These are phyloP conservation scores for Diaporthe sp. DNA, from an alignment of 2,329 filamentous ascomycete species.

Conservation along the genomic window DNA sequence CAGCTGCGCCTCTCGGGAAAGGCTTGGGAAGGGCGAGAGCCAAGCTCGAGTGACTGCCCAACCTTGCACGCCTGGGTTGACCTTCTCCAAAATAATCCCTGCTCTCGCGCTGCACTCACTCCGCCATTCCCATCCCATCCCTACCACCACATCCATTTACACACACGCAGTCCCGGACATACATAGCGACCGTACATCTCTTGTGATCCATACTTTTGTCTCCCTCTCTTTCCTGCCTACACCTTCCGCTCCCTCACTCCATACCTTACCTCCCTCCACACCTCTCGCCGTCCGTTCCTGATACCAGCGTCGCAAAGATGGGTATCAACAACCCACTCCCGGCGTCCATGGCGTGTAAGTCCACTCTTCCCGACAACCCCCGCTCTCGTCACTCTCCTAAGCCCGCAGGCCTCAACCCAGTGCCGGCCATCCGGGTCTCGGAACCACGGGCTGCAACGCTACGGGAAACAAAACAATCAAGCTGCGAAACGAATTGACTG, in stretches of 20 bases:
- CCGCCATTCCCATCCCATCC: conserved; percentile 6
- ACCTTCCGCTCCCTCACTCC: not conserved
- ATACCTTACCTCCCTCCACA: not conserved
- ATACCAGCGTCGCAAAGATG: conserved; percentile 54
- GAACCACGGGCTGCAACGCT: not conserved
- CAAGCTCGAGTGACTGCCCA: conserved; percentile 3
- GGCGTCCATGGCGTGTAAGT: conserved; percentile 77
- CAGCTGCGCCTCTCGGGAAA: conserved; percentile 32
- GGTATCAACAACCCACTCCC: conserved; percentile 76
- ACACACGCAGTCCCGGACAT: not conserved
- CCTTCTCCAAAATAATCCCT: conserved; percentile 30
- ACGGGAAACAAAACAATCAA: not conserved
- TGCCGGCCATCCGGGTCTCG: conserved; percentile 1
- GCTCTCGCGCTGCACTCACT: conserved; percentile 39
- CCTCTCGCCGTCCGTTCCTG: not conserved
- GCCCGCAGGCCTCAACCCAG: conserved; percentile 8
- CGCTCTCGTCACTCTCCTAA: conserved; percentile 36
- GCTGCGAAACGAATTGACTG: not conserved
- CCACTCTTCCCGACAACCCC: conserved; percentile 35
- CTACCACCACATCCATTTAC: conserved; percentile 2
- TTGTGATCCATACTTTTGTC: not conserved
- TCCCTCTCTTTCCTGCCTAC: not conserved
- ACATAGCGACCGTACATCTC: not conserved
- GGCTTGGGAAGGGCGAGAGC: not conserved
- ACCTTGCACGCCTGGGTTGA: conserved; percentile 12